Evolutionary conservation across 805 yeast species (phyloP).

Genomic region (Jamesozyma jinghongensis): DNA sequence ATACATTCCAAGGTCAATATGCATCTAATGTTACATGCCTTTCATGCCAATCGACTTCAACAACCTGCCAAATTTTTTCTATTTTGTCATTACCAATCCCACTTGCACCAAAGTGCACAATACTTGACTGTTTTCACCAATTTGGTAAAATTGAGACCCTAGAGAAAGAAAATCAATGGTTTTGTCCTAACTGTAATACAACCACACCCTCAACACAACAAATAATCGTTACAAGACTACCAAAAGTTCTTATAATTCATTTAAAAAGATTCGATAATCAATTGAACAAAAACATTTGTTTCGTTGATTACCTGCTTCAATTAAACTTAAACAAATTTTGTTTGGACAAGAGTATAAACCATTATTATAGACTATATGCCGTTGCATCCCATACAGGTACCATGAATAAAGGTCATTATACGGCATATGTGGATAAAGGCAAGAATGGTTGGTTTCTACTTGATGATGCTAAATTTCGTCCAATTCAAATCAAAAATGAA

Average conservation of each 20-base stretch:
- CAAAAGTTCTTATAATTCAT: conserved; percentile 71
- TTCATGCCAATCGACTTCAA: conserved; percentile 65
- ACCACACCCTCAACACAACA: conserved; percentile 59
- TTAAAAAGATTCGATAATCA: conserved; percentile 62
- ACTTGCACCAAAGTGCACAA: conserved; percentile 15
- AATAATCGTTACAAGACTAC: conserved; percentile 66
- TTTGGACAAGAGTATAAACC: conserved; percentile 31
- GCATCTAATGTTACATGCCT: conserved; percentile 69
- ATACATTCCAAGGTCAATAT: conserved; percentile 82
- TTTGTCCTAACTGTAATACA: conserved; percentile 64
- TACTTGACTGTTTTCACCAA: conserved; percentile 64
- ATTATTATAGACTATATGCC: conserved; percentile 56
- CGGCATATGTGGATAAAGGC: conserved; percentile 65
- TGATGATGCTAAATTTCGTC: conserved; percentile 64
- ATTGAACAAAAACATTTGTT: conserved; percentile 47
- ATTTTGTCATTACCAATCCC: conserved; percentile 58
- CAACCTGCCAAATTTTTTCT: conserved; percentile 78
- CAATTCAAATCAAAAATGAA: conserved; percentile 38
- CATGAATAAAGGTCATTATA: conserved; percentile 80
- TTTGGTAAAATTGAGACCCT: conserved; percentile 68
- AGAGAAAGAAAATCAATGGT: conserved; percentile 76
- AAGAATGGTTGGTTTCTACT: conserved; percentile 62
- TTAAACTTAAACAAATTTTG: conserved; percentile 65
- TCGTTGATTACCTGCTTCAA: conserved; percentile 57
- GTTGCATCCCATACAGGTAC: conserved; percentile 82